These are phyloP conservation scores for Penicillium odoratum DNA, from an alignment of 495 filamentous ascomycete species.

Conservation along the genomic window DNA sequence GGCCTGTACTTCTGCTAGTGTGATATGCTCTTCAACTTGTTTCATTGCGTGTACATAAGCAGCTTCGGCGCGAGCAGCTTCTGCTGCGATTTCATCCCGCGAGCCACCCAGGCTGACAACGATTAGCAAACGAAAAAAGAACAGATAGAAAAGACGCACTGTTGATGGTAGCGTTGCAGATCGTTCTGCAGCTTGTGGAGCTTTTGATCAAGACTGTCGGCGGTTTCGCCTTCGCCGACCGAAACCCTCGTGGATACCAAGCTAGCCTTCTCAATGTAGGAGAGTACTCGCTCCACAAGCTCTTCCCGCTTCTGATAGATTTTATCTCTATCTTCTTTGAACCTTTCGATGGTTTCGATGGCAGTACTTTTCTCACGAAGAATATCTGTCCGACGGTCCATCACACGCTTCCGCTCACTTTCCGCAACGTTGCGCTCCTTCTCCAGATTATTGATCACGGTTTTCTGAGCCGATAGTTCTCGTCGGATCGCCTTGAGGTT, in stretches of 20 bases:
- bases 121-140: conserved; percentile 16
- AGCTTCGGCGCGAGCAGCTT: conserved; percentile 43
- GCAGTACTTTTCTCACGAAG: conserved; percentile 68
- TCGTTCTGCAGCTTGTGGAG: conserved; percentile 59
- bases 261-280: conserved; percentile 59
- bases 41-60: conserved; percentile 43
- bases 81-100: conserved; percentile 62
- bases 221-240: conserved; percentile 68
- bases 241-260: conserved; percentile 57
- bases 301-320: conserved; percentile 50
- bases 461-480: conserved; percentile 40
- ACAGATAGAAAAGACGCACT: conserved; percentile 37
- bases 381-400: conserved; percentile 50
- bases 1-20: conserved; percentile 51
- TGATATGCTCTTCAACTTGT: conserved; percentile 50
- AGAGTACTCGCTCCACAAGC: conserved; percentile 44
- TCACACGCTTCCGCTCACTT: conserved; percentile 51
- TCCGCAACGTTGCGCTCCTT: conserved; percentile 56
- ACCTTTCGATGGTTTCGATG: conserved; percentile 49
- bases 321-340: conserved; percentile 45
- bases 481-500: conserved; percentile 40
- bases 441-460: conserved; percentile 39
- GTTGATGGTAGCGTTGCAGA: conserved; percentile 46
- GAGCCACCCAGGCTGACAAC: conserved; percentile 60
- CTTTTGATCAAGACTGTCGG: conserved; percentile 61